A percentile compares a stretch with the other conserved stretches of the same genome.
Conservation (phyloP, 2,329 filamentous ascomycete species). For the Venturia nashicola region DNA sequence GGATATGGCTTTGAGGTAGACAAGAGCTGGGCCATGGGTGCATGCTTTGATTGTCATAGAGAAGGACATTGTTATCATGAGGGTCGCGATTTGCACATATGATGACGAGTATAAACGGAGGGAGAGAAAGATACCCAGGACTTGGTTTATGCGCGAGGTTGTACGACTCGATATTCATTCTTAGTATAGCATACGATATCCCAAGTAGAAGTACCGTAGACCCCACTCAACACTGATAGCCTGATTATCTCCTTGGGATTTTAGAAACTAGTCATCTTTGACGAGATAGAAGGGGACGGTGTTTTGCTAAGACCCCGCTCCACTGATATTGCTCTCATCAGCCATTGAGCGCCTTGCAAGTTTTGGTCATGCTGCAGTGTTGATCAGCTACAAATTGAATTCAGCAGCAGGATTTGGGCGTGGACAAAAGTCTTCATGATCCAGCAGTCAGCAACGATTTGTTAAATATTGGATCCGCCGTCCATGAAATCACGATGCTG, state of each 20-base stretch:
- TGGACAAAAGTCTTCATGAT: background rate
- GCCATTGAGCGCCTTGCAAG: no score
- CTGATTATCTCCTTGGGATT: no score
- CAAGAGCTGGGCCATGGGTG: background rate
- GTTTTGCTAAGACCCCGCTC: no score
- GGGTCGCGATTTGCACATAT: background rate
- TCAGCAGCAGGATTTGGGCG: background rate
- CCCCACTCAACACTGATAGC: no score
- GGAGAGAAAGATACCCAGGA: slow-evolving; percentile 2
- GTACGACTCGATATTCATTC: background rate
- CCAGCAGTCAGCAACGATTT: background rate
- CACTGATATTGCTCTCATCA: no score
- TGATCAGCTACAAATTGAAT: background rate
- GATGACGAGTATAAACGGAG: background rate
- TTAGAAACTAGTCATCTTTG: no score
- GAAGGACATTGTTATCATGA: background rate
- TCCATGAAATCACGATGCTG: background rate
- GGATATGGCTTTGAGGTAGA: background rate
- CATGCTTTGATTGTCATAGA: background rate
- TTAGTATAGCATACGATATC: no score
- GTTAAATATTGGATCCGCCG: background rate
- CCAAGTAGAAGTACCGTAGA: no score
- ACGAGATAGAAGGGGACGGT: no score
- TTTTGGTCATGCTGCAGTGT: background rate
- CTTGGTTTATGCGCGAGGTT: background rate